Evolutionary conservation across 2,329 filamentous ascomycete species (phyloP), one percentile per base, ranked within the genome.

Genomic region (Keithomyces neogunnii): DNA sequence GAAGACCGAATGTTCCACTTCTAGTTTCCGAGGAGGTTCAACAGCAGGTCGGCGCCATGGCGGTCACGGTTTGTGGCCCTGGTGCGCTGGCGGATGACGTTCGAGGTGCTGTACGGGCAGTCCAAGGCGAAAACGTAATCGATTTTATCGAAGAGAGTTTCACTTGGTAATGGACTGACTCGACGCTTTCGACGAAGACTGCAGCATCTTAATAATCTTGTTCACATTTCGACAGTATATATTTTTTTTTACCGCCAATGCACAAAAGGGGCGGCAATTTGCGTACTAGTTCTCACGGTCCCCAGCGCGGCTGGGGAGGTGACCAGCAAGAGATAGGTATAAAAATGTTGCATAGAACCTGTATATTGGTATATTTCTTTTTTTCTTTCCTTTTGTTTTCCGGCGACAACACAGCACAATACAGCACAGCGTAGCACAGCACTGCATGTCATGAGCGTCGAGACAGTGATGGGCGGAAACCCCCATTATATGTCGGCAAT

Each of bases 11-110:
- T 62, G 80, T 95, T 44, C 78, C 83, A 26, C 81, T 86, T 0
- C 72, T 97, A n/a, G 73, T 97, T 45, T 77, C 83, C 56, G 86
- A 87, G 69, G 92, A 96, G 72, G 85, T 91, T 19, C 78, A 84
- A 61, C 81, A 87, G 60, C 88, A 93, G 66, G 74, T 89, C 50
- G 93, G 93, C 7, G 89, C 91, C 47, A 95, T 96, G 82, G 88
- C 82, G 28, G 89, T 97, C 44, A 86, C 84, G 9, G 85, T 90
- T 28, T 91, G 88, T 59, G 88, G 88, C 3, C 84, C 86, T 8
- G 88, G 88, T 29, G 80, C 81, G 2, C 69, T 92, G 58, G 85
- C 84, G 7, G 88, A 92, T 59, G 87, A 90, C 62, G 86, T 92
- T 2, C 74, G 88, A 45, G 74, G 77, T 32, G 85, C 84, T 2